A percentile compares a stretch with the other conserved stretches of the same genome.
phyloP scores from a whole-genome alignment of 2,329 filamentous ascomycete species.

The Fusarium sp. region DNA sequence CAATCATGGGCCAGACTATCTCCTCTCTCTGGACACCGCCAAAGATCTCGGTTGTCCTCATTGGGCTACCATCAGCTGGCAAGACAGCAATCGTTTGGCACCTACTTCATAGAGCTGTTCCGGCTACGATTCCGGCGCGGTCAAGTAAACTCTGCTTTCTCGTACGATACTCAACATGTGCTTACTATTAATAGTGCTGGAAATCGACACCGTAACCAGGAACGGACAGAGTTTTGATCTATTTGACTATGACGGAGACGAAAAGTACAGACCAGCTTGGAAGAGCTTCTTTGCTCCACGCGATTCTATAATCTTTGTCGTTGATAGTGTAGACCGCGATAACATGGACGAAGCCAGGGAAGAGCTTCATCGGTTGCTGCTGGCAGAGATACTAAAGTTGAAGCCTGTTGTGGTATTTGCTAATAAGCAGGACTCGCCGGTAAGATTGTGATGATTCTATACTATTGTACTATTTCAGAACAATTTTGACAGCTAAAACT shows the following conservation, averaged over 20 bases:
- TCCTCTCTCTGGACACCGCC: conserved; percentile 1
- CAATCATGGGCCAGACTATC: conserved; percentile 1
- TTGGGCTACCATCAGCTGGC: neutral
- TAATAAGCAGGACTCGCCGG: conserved; percentile 16
- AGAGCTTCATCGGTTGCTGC: neutral
- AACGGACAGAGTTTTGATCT: conserved; percentile 3
- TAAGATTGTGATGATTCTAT: neutral
- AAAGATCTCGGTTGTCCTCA: neutral
- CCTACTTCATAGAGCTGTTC: neutral
- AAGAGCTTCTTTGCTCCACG: neutral
- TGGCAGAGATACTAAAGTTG: neutral
- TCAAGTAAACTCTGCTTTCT: neutral
- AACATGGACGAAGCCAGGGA: neutral
- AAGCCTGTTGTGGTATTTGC: conserved; percentile 17
- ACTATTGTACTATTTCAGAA: neutral
- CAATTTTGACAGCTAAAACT: neutral
- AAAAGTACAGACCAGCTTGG: conserved; percentile 2
- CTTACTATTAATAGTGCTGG: neutral
- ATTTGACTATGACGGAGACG: conserved; percentile 5
- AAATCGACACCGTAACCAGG: neutral
- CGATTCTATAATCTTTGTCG: neutral
- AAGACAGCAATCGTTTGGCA: neutral
- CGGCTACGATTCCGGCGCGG: neutral
- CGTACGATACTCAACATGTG: neutral
- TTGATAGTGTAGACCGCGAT: neutral